phyloP scores from a whole-genome alignment of 1,284 basidiomycete genomes.

The Amylostereum areolatum region DNA sequence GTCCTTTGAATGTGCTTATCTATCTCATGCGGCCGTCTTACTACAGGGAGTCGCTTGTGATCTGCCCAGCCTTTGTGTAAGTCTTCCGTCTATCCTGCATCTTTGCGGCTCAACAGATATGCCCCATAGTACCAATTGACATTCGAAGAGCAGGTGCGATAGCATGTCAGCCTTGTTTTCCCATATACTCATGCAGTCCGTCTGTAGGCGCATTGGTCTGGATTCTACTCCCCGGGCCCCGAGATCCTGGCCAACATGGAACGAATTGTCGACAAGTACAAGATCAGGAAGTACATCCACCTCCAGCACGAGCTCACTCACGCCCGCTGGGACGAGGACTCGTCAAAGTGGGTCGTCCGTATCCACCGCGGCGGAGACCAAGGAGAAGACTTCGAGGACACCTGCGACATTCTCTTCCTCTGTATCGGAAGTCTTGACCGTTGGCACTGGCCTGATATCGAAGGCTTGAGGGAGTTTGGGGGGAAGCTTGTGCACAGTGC shows the following conservation, averaged over 20 bases:
- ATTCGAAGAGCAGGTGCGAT: slow-evolving; percentile 46
- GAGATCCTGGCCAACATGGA: slow-evolving; percentile 53
- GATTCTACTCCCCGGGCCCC: slow-evolving; percentile 51
- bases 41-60: slow-evolving; percentile 48
- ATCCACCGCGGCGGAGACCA: slow-evolving; percentile 27
- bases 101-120: background rate
- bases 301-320: slow-evolving; percentile 46
- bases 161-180: background rate
- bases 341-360: slow-evolving; percentile 49
- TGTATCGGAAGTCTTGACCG: slow-evolving; percentile 44
- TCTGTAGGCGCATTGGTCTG: slow-evolving; percentile 47
- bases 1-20: background rate
- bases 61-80: slow-evolving; percentile 46
- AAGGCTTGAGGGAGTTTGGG: slow-evolving; percentile 43
- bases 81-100: slow-evolving; percentile 7
- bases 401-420: slow-evolving; percentile 46
- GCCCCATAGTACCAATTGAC: slow-evolving; percentile 48
- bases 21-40: no score
- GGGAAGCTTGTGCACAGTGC: slow-evolving; percentile 53
- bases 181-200: background rate
- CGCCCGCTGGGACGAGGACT: slow-evolving; percentile 43
- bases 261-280: slow-evolving; percentile 50
- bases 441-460: slow-evolving; percentile 56
- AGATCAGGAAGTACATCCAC: slow-evolving; percentile 46
- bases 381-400: slow-evolving; percentile 44